Conservation (phyloP, 371 early-diverging fungal species). For the Mortierella sp. region DNA sequence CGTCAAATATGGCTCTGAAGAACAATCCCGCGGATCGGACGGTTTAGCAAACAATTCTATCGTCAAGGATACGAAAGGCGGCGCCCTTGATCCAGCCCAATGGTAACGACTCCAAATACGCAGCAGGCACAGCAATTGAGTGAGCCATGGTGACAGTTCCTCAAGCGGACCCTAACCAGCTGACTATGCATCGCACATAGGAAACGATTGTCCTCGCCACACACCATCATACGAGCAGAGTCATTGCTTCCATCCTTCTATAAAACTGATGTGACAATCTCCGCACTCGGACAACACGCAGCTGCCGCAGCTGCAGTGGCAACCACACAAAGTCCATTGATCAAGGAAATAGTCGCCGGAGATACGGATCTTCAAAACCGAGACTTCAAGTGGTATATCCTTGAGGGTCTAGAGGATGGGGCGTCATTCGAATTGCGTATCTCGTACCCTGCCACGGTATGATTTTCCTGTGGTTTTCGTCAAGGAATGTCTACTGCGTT, state of each 20-base stretch:
- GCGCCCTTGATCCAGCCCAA: conserved; percentile 11
- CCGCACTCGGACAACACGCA: background rate
- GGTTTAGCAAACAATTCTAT: background rate
- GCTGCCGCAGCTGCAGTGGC: background rate
- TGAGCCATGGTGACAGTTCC: too few relatives aligned
- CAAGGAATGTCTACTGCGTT: too few relatives aligned
- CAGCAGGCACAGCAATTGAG: too few relatives aligned
- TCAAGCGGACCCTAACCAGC: too few relatives aligned
- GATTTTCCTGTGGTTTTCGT: background rate
- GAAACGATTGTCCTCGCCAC: conserved; percentile 30
- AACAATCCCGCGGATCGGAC: background rate
- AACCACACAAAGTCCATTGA: background rate
- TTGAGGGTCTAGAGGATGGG: conserved; percentile 23
- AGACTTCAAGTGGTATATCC: conserved; percentile 42
- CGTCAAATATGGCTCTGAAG: conserved; percentile 4
- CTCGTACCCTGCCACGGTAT: conserved; percentile 51
- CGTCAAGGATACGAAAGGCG: background rate
- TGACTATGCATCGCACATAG: conserved; percentile 1
- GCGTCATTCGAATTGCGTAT: conserved; percentile 38
- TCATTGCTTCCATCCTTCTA: conserved; percentile 26
- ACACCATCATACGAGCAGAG: conserved; percentile 32
- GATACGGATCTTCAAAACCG: conserved; percentile 18
- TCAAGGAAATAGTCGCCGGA: conserved; percentile 2
- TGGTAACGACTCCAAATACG: conserved; percentile 13
- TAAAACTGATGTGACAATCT: conserved; percentile 16